Evolutionary conservation across 2,329 filamentous ascomycete species (phyloP), one percentile per base, ranked within the genome.

Genomic region (Penicillium capsulatum): DNA sequence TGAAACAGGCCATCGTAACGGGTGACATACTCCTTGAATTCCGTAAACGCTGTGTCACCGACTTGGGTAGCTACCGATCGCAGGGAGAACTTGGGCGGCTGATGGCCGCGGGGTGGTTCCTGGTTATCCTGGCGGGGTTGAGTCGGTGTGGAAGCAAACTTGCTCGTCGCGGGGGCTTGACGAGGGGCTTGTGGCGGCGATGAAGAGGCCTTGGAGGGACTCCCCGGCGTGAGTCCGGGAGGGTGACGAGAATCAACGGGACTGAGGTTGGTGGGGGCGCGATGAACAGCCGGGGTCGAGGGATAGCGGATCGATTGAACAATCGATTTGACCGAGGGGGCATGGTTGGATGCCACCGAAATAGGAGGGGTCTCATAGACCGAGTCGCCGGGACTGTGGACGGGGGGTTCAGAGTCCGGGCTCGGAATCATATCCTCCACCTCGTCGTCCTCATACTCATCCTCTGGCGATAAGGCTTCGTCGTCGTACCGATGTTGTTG

Each of bases 1-100:
- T 80, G 75, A 58, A 94, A 94, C 2, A 92, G 73, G 48, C 84
- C 81, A 45, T 79, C 82, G 53, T 92, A 76, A 58, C 90, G 85
- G 14, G 75, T 77, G 3, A 86, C 84, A 17, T 88, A 81, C 4
- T 69, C 61, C 3, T 80, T 77, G 59, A 95, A 94, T 9, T 82
- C 77, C 6, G 75, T 66, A 34, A 90, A 73, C 0, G 87, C 83
- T 39, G 81, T 79, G 34, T 85, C 81, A 2, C 71, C 70, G n/a
- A 76, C 68, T 3, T 74, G 66, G 38, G 59, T 64, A 13, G 67
- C 64, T 35, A 63, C 45, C 6, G 57, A 56, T 7, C 60, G 63
- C 32, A 68, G 48, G 19, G 63, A 64, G 24, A 58, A 55, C 29
- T 63, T 66, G 6, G 57, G 54, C 34, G 54, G 50, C 39, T 57